These are phyloP conservation scores for Gossypium longicalyx DNA, from an alignment of 345 rosid genomes.

Conservation along the genomic window DNA sequence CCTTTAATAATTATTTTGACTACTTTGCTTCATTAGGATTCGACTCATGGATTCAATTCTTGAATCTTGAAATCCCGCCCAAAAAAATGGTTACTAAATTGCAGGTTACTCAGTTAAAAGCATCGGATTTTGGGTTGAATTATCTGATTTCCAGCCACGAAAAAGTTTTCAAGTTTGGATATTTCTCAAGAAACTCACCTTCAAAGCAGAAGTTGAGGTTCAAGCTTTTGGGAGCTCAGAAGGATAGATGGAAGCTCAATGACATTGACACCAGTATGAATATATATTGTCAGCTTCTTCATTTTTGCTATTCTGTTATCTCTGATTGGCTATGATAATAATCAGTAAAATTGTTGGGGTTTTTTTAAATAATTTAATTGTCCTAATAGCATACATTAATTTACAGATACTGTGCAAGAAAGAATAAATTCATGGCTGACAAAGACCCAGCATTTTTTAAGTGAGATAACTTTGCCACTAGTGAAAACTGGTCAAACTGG, in stretches of 20 bases:
- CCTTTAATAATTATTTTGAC: too few relatives aligned
- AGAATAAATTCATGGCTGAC: constrained; percentile 68
- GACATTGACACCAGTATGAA: constrained; percentile 61
- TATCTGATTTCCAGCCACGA: constrained; percentile 16
- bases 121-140: constrained; percentile 16
- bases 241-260: constrained; percentile 63
- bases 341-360: too few relatives aligned
- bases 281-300: too few relatives aligned
- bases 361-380: too few relatives aligned
- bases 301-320: too few relatives aligned
- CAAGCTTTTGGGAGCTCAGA: constrained; percentile 44
- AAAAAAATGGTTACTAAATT: constrained; percentile 24
- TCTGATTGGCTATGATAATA: too few relatives aligned
- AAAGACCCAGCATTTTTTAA: constrained; percentile 63
- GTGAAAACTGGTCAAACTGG: constrained; percentile 47
- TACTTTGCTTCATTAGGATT: too few relatives aligned
- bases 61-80: too few relatives aligned
- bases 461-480: constrained; percentile 51
- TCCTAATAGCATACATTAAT: too few relatives aligned
- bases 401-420: constrained; percentile 68
- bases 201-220: constrained; percentile 39
- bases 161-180: constrained; percentile 25
- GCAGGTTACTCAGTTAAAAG: constrained; percentile 17
- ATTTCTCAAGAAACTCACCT: constrained; percentile 19
- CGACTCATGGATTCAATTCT: too few relatives aligned